Evolutionary conservation across 2,329 filamentous ascomycete species (phyloP), one percentile per base, ranked within the genome.

Genomic region (Microdochium nivale): DNA sequence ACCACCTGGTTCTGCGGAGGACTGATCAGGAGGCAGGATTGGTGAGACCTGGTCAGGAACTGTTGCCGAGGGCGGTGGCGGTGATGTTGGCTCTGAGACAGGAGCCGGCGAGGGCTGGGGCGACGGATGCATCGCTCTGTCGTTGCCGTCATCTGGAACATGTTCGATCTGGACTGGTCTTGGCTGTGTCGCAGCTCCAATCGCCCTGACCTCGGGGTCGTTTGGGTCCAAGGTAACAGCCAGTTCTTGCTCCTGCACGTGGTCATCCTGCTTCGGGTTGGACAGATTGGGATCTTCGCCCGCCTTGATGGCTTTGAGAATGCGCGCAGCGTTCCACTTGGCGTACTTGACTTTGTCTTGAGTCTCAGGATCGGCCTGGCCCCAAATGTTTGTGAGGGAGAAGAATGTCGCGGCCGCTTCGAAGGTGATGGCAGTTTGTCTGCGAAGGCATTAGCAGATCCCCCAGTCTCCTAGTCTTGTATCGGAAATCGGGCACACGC

Each of bases 281-380:
- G 88, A 87, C 51, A 86, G 83, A 68, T 99, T 99, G 2, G 94
- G 94, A 63, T 99, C 91, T 58, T 88, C 86, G 51, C 90, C 90
- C 40, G 91, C 88, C 63, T 91, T 94, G 62, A 96, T 80, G 11
- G 94, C 94, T 69, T 89, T 96, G 16, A 88, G 77, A 63, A 99
- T 99, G 53, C 94, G 83, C 33, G 92, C 74, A 2, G 92, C 91
- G 67, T 97, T 95, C 79, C 89, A 99, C 69, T 97, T 99, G 43
- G 92, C 90, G 65, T 89, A 99, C 67, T 95, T 96, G 70, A 92
- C 90, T 75, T 96, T 97, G 51, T 90, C 81, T 37, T 83, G 77
- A 21, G 85, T 82, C 62, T 97, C 90, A 1, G 80, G 70, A 32
- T 95, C 88, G 11, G 85, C 72, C 0, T 80, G 70, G 5, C 83